phyloP scores from a whole-genome alignment of 768 basidiomycete species.

The Amanita thiersii region DNA sequence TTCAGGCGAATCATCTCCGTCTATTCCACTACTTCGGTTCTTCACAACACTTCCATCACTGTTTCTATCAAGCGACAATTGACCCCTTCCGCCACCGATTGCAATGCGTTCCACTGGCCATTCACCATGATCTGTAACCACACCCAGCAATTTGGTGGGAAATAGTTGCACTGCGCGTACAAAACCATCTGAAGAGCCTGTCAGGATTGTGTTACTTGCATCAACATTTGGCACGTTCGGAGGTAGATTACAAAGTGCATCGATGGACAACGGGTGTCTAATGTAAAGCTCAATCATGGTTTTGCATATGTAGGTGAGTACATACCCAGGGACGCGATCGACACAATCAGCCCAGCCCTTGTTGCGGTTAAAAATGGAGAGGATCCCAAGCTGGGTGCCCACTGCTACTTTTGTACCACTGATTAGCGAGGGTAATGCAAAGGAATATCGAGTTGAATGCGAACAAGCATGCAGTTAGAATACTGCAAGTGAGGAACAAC shows the following conservation, averaged over 20 bases:
- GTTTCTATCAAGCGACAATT: constrained; percentile 22
- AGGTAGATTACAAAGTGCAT: constrained; percentile 74
- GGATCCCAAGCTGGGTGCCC: constrained; percentile 82
- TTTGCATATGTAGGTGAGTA: constrained; percentile 10
- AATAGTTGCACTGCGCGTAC: constrained; percentile 81
- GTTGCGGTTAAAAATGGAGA: constrained; percentile 83
- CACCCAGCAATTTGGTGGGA: constrained; percentile 84
- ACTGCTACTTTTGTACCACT: constrained; percentile 80
- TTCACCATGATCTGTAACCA: constrained; percentile 86
- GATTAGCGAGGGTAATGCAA: constrained; percentile 8
- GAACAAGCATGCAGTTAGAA: not conserved
- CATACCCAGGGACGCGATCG: constrained; percentile 80
- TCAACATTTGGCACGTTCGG: constrained; percentile 51
- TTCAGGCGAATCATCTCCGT: constrained; percentile 10
- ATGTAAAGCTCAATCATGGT: not conserved
- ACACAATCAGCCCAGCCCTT: constrained; percentile 92
- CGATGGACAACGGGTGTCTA: constrained; percentile 88
- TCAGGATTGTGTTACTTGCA: constrained; percentile 65
- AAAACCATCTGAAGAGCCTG: constrained; percentile 89
- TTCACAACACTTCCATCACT: constrained; percentile 8
- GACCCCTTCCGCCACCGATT: constrained; percentile 35
- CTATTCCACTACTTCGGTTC: constrained; percentile 6
- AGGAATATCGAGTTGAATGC: too few relatives aligned
- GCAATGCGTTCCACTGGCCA: constrained; percentile 87
- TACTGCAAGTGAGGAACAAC: constrained; percentile 12